Evolutionary conservation across 371 early-diverging fungal species (phyloP), one percentile per base, ranked within the genome.

Genomic region (Saksenaea vasiformis): DNA sequence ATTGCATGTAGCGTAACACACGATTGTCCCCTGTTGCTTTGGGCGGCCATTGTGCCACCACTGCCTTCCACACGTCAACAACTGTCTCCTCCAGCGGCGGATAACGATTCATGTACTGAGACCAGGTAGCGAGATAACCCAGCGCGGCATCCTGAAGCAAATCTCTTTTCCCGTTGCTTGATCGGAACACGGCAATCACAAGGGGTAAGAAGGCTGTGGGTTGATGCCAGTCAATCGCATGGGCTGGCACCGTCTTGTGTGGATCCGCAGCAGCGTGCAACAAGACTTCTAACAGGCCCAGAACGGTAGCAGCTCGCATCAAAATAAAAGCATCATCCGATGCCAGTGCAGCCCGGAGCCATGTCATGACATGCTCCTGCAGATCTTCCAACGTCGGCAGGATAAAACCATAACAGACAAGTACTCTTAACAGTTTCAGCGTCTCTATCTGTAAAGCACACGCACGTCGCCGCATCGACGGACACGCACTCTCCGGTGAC

Each of bases 221-320:
- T 56, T 87, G 85, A 54, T 81, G 82, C 87, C 87, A 87, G 24
- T 76, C 80, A 26, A 87, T 79, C 1, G 82, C 82, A 62, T 85
- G 85, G 38, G 78, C 79, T 19, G 87, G 87, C 2, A 68, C 67
- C 0, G 83, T 83, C 28, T 77, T 74, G 58, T 85, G 87, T 15
- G 78, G 83, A 66, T 87, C 85, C 5, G 80, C 84, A 1, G 84
- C 84, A 13, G 78, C 77, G 67, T 85, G 78, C 24, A 79, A 59
- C 22, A 73, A 69, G 3, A 73, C 58, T 22, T 77, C 75, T 31
- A 79, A 44, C 31, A 82, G 22, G 0, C 60, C 61, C 5, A 77
- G 61, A 0, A 69, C 71, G 0, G 74, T 67, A 0, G 66, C 54
- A 0, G 76, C 73, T n/a, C 76, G 64, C 4, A 24, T 41, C n/a